These are phyloP conservation scores for Dryas octopetala DNA, from an alignment of 306 rosid species.

Conservation along the genomic window DNA sequence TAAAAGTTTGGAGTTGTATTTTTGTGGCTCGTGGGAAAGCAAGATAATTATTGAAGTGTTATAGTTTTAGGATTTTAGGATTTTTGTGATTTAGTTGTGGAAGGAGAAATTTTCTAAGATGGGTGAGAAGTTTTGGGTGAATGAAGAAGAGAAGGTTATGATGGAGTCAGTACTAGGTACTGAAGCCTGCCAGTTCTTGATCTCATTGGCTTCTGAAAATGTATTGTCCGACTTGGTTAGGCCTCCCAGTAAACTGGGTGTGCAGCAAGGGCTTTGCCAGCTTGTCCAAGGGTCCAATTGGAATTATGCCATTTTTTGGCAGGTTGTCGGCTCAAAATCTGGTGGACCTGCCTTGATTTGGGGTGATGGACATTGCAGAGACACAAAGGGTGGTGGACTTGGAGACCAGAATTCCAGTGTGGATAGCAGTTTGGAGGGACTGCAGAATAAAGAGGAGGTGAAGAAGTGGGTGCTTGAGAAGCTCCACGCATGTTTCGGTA, in stretches of 20 bases:
- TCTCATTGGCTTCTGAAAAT: constrained; percentile 56
- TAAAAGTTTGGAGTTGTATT: background rate
- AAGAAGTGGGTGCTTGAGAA: constrained; percentile 66
- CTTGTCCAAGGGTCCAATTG: constrained; percentile 68
- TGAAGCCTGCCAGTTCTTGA: constrained; percentile 72
- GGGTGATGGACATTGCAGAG: constrained; percentile 74
- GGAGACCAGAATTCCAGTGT: constrained; percentile 20
- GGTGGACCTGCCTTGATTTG: constrained; percentile 70
- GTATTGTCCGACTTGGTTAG: constrained; percentile 43
- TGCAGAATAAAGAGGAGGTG: constrained; percentile 46
- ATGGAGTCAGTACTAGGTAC: constrained; percentile 78
- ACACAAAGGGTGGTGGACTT: constrained; percentile 34
- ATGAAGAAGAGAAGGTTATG: constrained; percentile 68
- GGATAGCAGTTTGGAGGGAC: constrained; percentile 35
- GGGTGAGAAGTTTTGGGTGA: constrained; percentile 70
- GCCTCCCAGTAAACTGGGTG: constrained; percentile 42
- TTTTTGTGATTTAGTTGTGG: constrained; percentile 24
- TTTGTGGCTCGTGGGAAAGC: background rate
- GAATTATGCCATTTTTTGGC: constrained; percentile 86
- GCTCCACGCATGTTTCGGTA: constrained; percentile 56
- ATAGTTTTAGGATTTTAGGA: constrained; percentile 13
- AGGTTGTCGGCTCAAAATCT: constrained; percentile 63
- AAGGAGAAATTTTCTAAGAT: constrained; percentile 30
- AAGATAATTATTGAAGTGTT: constrained; percentile 9
- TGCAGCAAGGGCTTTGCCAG: constrained; percentile 56